Evolutionary conservation across 345 rosid genomes (phyloP).

Genomic region (Gossypium raimondii): DNA sequence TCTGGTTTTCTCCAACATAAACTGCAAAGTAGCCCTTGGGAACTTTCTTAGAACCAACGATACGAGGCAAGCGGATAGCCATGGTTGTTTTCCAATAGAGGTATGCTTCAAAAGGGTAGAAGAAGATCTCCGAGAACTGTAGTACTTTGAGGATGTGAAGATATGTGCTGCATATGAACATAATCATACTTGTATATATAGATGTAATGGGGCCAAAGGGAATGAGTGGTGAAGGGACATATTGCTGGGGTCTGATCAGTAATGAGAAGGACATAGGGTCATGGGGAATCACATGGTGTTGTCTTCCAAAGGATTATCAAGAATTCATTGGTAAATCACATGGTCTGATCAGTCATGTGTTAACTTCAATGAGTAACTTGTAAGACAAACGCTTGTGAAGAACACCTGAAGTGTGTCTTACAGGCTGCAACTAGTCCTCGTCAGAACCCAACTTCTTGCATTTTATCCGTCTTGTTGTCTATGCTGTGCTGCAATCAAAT

Average conservation of each 20-base stretch:
- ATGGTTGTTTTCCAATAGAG: not conserved
- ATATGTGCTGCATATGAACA: not conserved
- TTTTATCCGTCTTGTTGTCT: too few relatives aligned
- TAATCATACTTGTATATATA: constrained; percentile 2
- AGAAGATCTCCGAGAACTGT: not conserved
- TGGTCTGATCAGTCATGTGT: too few relatives aligned
- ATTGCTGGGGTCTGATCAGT: too few relatives aligned
- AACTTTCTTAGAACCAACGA: constrained; percentile 20
- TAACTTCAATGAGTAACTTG: too few relatives aligned
- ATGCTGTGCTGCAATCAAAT: too few relatives aligned
- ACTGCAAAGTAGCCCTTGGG: constrained; percentile 28
- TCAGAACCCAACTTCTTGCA: not conserved
- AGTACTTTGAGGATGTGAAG: not conserved
- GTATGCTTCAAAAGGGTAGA: not conserved
- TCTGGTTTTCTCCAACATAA: constrained; percentile 27
- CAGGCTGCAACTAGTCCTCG: not conserved
- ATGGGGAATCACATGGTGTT: not conserved
- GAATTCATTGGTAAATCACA: too few relatives aligned
- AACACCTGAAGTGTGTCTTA: not conserved
- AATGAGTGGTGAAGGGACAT: not conserved
- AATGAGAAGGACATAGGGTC: not conserved
- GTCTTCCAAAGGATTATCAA: too few relatives aligned
- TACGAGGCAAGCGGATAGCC: constrained; percentile 14
- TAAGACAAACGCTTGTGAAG: constrained; percentile 9
- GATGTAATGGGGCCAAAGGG: not conserved